phyloP scores from a whole-genome alignment of 2,329 filamentous ascomycete species.

The Elsinoe australis region DNA sequence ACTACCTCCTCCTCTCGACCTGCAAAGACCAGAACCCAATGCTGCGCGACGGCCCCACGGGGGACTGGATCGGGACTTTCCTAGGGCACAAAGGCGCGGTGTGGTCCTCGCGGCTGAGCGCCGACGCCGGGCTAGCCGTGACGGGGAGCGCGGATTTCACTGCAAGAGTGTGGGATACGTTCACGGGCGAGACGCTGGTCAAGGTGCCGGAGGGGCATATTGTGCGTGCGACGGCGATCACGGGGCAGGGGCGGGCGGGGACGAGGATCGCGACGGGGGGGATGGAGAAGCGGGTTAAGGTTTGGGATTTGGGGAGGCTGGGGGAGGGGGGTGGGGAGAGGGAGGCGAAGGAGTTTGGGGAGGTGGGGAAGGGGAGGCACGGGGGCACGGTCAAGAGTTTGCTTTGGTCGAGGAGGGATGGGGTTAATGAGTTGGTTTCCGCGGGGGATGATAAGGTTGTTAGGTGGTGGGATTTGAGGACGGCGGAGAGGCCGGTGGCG shows the following conservation, averaged over 20 bases:
- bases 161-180: conserved; percentile 95
- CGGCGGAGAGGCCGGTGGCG: conserved; percentile 59
- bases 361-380: conserved; percentile 80
- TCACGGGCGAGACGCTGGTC: conserved; percentile 80
- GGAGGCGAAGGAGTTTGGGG: conserved; percentile 32
- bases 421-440: conserved; percentile 76
- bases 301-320: conserved; percentile 74
- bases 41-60: conserved; percentile 91
- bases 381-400: conserved; percentile 90
- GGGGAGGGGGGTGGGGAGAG: conserved; percentile 22
- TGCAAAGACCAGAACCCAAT: conserved; percentile 87
- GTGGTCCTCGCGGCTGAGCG: conserved; percentile 87
- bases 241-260: conserved; percentile 55
- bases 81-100: conserved; percentile 97
- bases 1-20: conserved; percentile 87
- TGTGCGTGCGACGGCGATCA: conserved; percentile 63
- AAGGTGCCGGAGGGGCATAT: conserved; percentile 91
- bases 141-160: conserved; percentile 89
- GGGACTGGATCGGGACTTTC: conserved; percentile 97
- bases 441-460: conserved; percentile 85
- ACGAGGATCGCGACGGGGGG: conserved; percentile 83
- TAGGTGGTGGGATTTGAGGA: conserved; percentile 87
- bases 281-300: conserved; percentile 90
- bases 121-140: conserved; percentile 78
- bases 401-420: conserved; percentile 72